Base-by-base conservation (phyloP, 345 rosid genomes). In the Salix suchowensis region DNA sequence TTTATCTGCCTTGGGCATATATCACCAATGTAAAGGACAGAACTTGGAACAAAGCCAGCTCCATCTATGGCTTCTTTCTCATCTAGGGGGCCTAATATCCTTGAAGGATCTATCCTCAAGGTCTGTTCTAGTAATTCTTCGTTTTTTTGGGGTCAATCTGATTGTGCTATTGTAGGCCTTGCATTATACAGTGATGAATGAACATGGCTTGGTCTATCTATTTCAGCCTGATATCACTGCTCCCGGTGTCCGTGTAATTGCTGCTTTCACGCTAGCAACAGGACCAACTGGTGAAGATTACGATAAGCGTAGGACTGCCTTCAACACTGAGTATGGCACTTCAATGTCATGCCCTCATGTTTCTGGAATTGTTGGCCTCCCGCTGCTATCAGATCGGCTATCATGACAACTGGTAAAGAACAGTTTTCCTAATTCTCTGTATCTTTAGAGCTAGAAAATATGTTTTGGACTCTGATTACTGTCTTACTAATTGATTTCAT, bases 331-430 rank as follows among this genome's bases (percentile, higher is more conserved):
- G 8, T 88, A 88, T 0, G 92, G 90, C 39, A 88, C 91, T 62
- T 87, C 94, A 28, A 88, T 87, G 89, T 78, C 89, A 14, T 86
- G 89, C 40, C 91, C 89, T 65, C 88, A 85, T 75, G 87, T 90
- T 21, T 37, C 90, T 28, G 88, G 88, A 11, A 72, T 88, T 42
- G 89, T 68, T 21, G 89, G 88, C 42, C 90, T 36, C 85, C 90
- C 0, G 84, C 91, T 4, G 84, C 88, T 5, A 84, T 88, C 39
- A 76, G 54, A 80, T 87, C 90, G 0, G 87, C 91, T 5, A 79
- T 88, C 72, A 84, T 88, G 88, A 89, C 88, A 1, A 66, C 89
- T 0, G 89, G 91, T 87, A 80, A 15, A 34, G 21, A 74, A 10
- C 34, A 55, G 39, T 40, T 4, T 28, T 8, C 55, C 48, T n/a